phyloP scores from a whole-genome alignment of 2,329 filamentous ascomycete species.

The Ophiostoma quercus region DNA sequence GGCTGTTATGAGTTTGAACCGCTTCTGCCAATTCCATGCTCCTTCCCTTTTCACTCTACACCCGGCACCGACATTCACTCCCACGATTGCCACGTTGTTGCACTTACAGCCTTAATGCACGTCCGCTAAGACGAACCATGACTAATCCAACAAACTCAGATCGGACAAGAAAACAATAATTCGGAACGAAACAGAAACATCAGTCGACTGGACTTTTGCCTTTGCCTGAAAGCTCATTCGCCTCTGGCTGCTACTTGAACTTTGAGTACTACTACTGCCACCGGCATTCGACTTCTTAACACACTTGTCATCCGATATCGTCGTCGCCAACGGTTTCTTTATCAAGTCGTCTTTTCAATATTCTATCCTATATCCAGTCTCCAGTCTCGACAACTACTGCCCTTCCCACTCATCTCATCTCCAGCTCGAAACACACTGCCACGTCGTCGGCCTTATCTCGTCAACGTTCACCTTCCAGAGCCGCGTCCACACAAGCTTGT shows the following conservation, averaged over 20 bases:
- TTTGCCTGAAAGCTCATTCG: background rate
- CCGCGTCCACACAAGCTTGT: background rate
- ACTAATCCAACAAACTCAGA: background rate
- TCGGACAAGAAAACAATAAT: background rate
- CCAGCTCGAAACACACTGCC: background rate
- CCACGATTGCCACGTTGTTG: no score
- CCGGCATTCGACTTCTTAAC: background rate
- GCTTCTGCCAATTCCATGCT: background rate
- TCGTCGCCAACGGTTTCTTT: background rate
- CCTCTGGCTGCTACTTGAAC: background rate
- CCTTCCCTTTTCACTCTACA: background rate
- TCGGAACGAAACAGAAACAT: background rate
- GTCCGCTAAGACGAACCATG: background rate
- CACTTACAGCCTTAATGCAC: background rate
- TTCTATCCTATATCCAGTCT: no score
- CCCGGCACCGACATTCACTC: background rate
- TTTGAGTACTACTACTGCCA: background rate
- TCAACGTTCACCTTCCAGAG: background rate
- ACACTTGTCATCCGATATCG: background rate
- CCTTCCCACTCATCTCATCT: background rate
- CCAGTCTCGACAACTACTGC: no score
- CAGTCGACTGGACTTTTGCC: background rate
- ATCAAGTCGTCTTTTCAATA: no score
- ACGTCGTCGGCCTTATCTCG: constrained; percentile 2
- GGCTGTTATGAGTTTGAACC: no score